Evolutionary conservation across 768 basidiomycete genomes (phyloP).

Genomic region (Strobilomyces dryophilus): DNA sequence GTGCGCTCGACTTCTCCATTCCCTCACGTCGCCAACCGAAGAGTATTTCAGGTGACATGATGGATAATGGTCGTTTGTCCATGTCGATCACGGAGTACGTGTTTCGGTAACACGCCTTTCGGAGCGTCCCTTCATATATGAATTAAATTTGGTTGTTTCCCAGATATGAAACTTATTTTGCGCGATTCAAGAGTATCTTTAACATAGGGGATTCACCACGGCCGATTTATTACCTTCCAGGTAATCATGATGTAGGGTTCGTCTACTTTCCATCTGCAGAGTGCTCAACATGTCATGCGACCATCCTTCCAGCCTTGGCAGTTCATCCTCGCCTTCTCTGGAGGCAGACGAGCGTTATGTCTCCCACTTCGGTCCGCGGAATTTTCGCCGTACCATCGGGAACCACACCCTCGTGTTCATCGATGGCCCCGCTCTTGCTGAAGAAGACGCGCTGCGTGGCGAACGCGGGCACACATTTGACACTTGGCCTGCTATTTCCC

Average conservation of each 20-base stretch:
- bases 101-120: background rate
- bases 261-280: constrained; percentile 15
- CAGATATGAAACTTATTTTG: constrained; percentile 73
- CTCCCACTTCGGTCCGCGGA: constrained; percentile 74
- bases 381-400: constrained; percentile 56
- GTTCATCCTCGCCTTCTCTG: constrained; percentile 33
- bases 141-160: constrained; percentile 4
- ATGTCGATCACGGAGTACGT: constrained; percentile 71
- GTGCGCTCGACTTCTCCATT: constrained; percentile 25
- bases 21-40: background rate
- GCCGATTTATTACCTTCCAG: constrained; percentile 72
- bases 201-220: constrained; percentile 36
- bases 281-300: constrained; percentile 1
- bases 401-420: constrained; percentile 72
- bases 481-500: constrained; percentile 45
- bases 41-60: constrained; percentile 58
- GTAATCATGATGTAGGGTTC: constrained; percentile 89
- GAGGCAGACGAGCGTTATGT: constrained; percentile 53
- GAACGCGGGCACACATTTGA: constrained; percentile 37
- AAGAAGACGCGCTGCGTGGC: constrained; percentile 61
- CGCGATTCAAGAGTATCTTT: constrained; percentile 72
- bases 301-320: constrained; percentile 25
- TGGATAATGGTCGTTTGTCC: constrained; percentile 73
- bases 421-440: constrained; percentile 68
- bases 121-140: background rate